phyloP scores from a whole-genome alignment of 2,329 filamentous ascomycete species.

The Phoma sp. region DNA sequence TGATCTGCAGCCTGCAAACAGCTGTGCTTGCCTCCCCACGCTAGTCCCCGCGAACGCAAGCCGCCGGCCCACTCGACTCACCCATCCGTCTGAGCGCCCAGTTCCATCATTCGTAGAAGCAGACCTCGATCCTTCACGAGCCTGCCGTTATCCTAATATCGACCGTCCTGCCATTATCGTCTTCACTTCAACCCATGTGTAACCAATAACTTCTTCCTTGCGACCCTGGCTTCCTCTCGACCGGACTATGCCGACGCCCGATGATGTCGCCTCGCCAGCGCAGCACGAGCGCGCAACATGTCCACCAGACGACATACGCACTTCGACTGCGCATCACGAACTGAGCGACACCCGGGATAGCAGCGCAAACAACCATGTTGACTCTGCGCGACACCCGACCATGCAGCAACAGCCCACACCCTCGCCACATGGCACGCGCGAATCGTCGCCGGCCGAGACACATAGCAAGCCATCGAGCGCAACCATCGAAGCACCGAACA shows the following conservation, averaged over 20 bases:
- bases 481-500: constrained; percentile 42
- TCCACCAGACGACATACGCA: constrained; percentile 56
- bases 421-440: constrained; percentile 34
- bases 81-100: constrained; percentile 10
- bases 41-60: not conserved
- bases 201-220: constrained; percentile 23
- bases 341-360: constrained; percentile 38
- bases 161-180: constrained; percentile 15
- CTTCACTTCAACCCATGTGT: constrained; percentile 27
- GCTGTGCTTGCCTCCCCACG: constrained; percentile 13
- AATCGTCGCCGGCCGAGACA: constrained; percentile 34
- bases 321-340: constrained; percentile 32
- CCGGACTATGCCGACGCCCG: constrained; percentile 59
- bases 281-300: constrained; percentile 57
- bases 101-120: constrained; percentile 13
- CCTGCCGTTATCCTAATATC: constrained; percentile 7
- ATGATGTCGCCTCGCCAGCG: constrained; percentile 51
- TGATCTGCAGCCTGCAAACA: constrained; percentile 10
- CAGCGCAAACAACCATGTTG: constrained; percentile 25
- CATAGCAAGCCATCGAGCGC: constrained; percentile 40
- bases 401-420: constrained; percentile 45
- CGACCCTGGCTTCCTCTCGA: constrained; percentile 38
- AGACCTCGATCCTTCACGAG: constrained; percentile 9
- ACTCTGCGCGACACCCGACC: constrained; percentile 10
- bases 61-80: constrained; percentile 16